phyloP scores from a whole-genome alignment of 228 moss, liverwort and hornwort species.

The Sphagnum magellanicum region DNA sequence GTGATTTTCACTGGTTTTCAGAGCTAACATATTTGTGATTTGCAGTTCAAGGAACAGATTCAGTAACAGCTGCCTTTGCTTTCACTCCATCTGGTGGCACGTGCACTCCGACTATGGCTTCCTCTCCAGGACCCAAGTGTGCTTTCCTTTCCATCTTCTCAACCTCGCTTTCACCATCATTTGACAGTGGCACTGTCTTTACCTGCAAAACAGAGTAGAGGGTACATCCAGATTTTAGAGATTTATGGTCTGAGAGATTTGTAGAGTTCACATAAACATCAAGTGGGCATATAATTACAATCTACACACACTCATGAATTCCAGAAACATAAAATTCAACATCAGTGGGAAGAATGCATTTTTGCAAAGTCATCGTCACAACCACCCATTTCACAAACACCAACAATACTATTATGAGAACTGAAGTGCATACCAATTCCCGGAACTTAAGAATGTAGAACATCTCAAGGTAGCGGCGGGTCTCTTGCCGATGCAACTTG shows the following conservation, averaged over 20 bases:
- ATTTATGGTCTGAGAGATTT: neutral
- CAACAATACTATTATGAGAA: neutral
- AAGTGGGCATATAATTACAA: neutral
- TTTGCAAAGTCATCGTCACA: neutral
- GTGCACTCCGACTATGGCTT: conserved; percentile 24
- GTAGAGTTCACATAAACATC: neutral
- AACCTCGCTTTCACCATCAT: conserved; percentile 28
- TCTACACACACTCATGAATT: neutral
- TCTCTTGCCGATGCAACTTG: conserved; percentile 59
- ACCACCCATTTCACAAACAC: neutral
- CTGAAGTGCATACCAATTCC: conserved; percentile 49
- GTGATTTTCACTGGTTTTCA: too few relatives aligned
- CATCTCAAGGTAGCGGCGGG: conserved; percentile 88
- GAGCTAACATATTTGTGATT: too few relatives aligned
- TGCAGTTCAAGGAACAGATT: neutral
- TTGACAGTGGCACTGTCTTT: conserved; percentile 61
- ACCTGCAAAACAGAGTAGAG: conserved; percentile 22
- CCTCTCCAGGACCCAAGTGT: conserved; percentile 15
- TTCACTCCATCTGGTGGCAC: neutral
- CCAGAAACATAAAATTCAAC: neutral
- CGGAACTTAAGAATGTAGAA: conserved; percentile 84
- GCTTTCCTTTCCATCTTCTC: conserved; percentile 36
- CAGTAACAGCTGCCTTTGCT: conserved; percentile 2
- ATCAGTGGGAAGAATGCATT: neutral
- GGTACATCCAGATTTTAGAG: neutral